Evolutionary conservation across 2,329 filamentous ascomycete genomes (phyloP).

Genomic region (Colletotrichum nymphaeae): DNA sequence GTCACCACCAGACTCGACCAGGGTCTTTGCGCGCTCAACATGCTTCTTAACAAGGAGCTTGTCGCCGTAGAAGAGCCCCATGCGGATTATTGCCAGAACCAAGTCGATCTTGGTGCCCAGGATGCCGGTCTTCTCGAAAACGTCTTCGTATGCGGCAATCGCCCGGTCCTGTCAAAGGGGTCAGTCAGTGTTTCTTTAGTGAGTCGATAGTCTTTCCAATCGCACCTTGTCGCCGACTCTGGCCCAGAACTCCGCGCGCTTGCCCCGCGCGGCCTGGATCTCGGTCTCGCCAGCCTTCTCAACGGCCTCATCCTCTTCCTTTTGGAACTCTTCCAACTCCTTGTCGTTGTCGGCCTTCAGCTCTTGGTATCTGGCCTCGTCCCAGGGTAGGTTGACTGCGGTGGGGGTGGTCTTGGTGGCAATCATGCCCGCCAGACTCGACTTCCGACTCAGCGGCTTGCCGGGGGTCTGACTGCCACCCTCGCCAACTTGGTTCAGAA

Average conservation of each 20-base stretch:
- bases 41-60: slow-evolving; percentile 93
- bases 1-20: slow-evolving; percentile 95
- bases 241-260: slow-evolving; percentile 96
- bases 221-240: slow-evolving; percentile 93
- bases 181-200: slow-evolving; percentile 36
- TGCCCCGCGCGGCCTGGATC: slow-evolving; percentile 90
- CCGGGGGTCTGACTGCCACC: slow-evolving; percentile 57
- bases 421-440: slow-evolving; percentile 79
- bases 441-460: slow-evolving; percentile 75
- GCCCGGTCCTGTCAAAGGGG: slow-evolving; percentile 80
- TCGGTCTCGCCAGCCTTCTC: slow-evolving; percentile 98
- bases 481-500: slow-evolving; percentile 82
- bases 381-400: slow-evolving; percentile 83
- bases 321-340: slow-evolving; percentile 81
- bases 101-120: slow-evolving; percentile 97
- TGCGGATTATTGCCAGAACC: slow-evolving; percentile 94
- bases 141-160: slow-evolving; percentile 88
- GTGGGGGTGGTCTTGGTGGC: slow-evolving; percentile 75
- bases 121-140: slow-evolving; percentile 97
- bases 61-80: slow-evolving; percentile 96
- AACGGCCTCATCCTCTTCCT: slow-evolving; percentile 91
- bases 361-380: slow-evolving; percentile 86
- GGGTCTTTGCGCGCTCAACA: slow-evolving; percentile 86
- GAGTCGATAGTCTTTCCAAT: background rate
- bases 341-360: slow-evolving; percentile 82